Percentiles rank a stretch among this genome's conserved stretches.
Evolutionary conservation across 202 grass and related monocot genomes (phyloP).

Genomic region (Schoenoplectus triqueter): DNA sequence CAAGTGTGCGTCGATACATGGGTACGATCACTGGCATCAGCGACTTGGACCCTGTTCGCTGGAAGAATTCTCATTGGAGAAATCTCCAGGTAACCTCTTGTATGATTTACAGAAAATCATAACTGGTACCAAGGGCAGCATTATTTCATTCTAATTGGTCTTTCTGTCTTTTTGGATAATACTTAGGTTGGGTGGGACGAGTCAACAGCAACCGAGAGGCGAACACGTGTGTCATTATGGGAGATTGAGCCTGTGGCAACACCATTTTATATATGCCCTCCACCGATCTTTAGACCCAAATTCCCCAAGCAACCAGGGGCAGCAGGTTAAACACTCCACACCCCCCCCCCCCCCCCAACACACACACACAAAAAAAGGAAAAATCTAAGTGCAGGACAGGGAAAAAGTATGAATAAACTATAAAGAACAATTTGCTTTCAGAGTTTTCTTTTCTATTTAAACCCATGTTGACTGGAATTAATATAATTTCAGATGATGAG

Average conservation of each 20-base stretch:
- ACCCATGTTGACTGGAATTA: conserved; percentile 37
- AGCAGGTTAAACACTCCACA: conserved; percentile 52
- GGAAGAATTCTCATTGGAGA: conserved; percentile 98
- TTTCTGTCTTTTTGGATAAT: conserved; percentile 36
- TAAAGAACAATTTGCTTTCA: neutral
- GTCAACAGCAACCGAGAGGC: conserved; percentile 83
- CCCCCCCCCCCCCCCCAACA: too few species aligned
- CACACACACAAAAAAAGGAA: neutral
- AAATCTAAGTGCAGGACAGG: neutral
- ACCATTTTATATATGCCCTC: conserved; percentile 98
- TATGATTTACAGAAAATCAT: neutral
- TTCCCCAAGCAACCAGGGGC: conserved; percentile 73
- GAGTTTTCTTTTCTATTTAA: neutral
- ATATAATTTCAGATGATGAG: conserved; percentile 71
- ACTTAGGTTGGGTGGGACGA: conserved; percentile 98
- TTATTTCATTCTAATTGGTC: conserved; percentile 4
- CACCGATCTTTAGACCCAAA: conserved; percentile 84
- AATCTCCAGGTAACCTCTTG: conserved; percentile 75
- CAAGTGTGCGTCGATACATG: conserved; percentile 91
- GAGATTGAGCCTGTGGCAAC: conserved; percentile 97
- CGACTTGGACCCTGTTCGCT: conserved; percentile 75
- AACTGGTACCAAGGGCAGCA: conserved; percentile 22
- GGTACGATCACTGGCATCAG: conserved; percentile 95
- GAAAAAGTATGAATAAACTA: neutral
- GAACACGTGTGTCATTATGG: conserved; percentile 94